Conservation (phyloP, 306 rosid genomes). For the Fragaria iinumae region DNA sequence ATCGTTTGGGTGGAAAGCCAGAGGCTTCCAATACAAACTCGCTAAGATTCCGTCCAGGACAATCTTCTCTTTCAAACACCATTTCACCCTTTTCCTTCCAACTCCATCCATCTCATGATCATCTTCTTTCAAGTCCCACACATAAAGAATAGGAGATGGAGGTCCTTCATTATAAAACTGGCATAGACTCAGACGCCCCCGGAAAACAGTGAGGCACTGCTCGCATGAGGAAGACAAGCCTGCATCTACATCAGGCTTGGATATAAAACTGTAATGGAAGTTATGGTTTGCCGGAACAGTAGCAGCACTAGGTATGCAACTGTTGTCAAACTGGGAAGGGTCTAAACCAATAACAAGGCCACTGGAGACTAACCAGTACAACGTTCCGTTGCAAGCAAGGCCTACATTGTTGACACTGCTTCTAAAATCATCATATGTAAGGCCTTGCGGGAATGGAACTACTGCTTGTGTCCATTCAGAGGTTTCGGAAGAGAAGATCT, state of each 20-base stretch:
- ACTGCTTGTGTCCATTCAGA: not conserved
- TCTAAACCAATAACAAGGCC: not conserved
- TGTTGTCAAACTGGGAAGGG: not conserved
- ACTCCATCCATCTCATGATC: no score
- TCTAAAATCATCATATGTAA: not conserved
- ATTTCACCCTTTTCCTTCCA: no score
- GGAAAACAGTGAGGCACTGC: not conserved
- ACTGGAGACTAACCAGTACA: not conserved
- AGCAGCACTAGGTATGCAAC: no score
- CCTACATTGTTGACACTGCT: not conserved
- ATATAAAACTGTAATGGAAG: not conserved
- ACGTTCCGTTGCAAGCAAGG: not conserved
- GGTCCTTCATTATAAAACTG: not conserved
- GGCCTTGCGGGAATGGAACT: not conserved
- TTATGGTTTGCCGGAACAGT: no score
- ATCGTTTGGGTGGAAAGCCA: not conserved
- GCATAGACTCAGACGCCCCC: not conserved
- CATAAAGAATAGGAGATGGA: no score
- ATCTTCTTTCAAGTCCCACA: no score
- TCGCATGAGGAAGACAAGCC: not conserved
- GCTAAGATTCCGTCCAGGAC: no score
- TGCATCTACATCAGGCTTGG: not conserved
- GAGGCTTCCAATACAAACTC: not conserved
- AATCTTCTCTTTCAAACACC: not conserved
- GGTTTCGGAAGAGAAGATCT: not conserved